phyloP scores from a whole-genome alignment of 2,329 filamentous ascomycete genomes.

The Ophiosphaerella narmari region DNA sequence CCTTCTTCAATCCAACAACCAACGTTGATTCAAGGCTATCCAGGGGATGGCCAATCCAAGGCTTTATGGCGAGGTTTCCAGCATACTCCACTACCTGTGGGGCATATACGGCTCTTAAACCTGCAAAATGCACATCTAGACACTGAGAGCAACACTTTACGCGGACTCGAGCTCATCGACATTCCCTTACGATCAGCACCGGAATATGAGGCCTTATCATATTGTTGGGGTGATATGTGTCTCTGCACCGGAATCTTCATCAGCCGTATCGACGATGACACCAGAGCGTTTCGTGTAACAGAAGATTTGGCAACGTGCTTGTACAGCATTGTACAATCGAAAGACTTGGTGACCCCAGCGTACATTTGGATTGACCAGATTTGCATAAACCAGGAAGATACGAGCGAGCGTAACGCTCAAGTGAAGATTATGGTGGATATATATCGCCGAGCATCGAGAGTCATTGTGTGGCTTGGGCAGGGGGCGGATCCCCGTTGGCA shows the following conservation, averaged over 20 bases:
- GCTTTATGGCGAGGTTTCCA: neutral
- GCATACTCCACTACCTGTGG: neutral
- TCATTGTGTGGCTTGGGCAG: constrained; percentile 2
- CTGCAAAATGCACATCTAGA: neutral
- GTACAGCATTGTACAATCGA: neutral
- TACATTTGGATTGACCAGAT: constrained; percentile 4
- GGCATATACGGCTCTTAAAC: neutral
- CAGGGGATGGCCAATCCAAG: too few relatives aligned
- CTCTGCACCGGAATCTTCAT: neutral
- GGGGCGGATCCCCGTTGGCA: too few relatives aligned
- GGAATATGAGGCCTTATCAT: neutral
- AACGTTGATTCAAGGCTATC: neutral
- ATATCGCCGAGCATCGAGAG: neutral
- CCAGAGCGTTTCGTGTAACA: neutral
- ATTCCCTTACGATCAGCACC: neutral
- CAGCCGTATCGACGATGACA: neutral
- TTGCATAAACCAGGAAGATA: constrained; percentile 4
- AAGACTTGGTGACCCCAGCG: neutral
- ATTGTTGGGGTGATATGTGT: constrained; percentile 1
- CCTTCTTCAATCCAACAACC: constrained; percentile 1
- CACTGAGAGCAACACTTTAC: neutral
- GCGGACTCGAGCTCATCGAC: neutral
- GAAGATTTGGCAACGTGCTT: constrained; percentile 3
- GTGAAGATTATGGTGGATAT: constrained; percentile 1
- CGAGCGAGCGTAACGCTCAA: neutral